These are phyloP conservation scores for Solanum bulbocastanum DNA, from an alignment of 257 asterid species.

Conservation along the genomic window DNA sequence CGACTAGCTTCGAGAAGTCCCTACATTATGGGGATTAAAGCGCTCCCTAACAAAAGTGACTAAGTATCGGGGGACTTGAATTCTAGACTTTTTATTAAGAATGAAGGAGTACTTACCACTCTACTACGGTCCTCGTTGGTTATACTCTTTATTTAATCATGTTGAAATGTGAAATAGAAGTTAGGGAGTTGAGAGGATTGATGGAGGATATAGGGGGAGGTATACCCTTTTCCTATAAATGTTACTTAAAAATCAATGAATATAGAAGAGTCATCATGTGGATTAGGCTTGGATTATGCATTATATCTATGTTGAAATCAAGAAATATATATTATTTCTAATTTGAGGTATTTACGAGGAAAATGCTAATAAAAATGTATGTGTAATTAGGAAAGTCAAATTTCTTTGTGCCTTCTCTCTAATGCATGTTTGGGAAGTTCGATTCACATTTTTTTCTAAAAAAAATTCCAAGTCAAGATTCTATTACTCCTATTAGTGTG, in stretches of 20 bases:
- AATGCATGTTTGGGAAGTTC: background rate
- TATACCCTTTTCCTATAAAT: background rate
- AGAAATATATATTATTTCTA: background rate
- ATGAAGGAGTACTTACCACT: no score
- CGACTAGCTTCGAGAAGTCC: no score
- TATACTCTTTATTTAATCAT: background rate
- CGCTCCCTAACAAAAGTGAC: no score
- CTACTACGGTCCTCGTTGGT: no score
- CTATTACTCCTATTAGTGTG: background rate
- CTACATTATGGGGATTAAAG: no score
- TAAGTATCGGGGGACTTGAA: no score
- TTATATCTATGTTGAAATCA: background rate
- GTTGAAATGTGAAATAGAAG: background rate
- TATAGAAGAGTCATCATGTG: background rate
- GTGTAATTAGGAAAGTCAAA: background rate
- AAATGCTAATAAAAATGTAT: background rate
- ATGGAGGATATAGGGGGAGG: background rate
- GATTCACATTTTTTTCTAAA: background rate
- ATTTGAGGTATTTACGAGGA: background rate
- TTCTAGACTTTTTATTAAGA: no score
- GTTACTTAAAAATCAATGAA: background rate
- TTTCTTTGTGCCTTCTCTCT: background rate
- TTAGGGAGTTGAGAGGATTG: background rate
- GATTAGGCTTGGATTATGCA: background rate
- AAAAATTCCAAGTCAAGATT: background rate